Conservation (phyloP, 352 stramenopile genomes). For the Globisporangium recalcitrans region DNA sequence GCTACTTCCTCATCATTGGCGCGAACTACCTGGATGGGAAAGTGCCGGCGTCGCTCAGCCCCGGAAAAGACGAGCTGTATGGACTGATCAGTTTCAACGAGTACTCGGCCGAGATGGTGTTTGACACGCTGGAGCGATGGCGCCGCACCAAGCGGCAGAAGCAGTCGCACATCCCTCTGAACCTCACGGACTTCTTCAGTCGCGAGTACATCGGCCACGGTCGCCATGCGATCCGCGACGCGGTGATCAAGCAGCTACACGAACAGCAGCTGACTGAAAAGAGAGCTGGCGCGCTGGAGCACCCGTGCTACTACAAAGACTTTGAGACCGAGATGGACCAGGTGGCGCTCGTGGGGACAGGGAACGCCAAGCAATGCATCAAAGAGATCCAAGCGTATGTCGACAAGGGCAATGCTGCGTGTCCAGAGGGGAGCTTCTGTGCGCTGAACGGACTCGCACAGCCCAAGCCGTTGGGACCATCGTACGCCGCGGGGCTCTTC, state of each 20-base stretch:
- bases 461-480: conserved; percentile 31
- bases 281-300: conserved; percentile 18
- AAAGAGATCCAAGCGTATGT: conserved; percentile 35
- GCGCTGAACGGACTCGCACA: conserved; percentile 39
- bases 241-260: conserved; percentile 29
- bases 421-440: conserved; percentile 48
- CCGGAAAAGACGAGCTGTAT: conserved; percentile 48
- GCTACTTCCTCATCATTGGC: conserved; percentile 54
- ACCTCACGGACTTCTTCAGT: conserved; percentile 62
- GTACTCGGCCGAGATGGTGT: conserved; percentile 39
- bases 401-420: conserved; percentile 43
- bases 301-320: conserved; percentile 46
- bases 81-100: conserved; percentile 46
- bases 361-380: conserved; percentile 45
- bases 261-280: conserved; percentile 2
- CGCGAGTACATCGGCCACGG: conserved; percentile 45
- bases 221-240: conserved; percentile 16
- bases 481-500: conserved; percentile 49
- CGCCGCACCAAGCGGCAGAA: conserved; percentile 54
- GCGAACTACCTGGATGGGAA: conserved; percentile 57
- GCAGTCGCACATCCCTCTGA: conserved; percentile 50
- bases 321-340: conserved; percentile 17
- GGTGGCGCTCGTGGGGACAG: conserved; percentile 29
- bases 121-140: conserved; percentile 67
- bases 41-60: conserved; percentile 42